Conservation (phyloP, 768 basidiomycete species). For the Mycena rebaudengoi region DNA sequence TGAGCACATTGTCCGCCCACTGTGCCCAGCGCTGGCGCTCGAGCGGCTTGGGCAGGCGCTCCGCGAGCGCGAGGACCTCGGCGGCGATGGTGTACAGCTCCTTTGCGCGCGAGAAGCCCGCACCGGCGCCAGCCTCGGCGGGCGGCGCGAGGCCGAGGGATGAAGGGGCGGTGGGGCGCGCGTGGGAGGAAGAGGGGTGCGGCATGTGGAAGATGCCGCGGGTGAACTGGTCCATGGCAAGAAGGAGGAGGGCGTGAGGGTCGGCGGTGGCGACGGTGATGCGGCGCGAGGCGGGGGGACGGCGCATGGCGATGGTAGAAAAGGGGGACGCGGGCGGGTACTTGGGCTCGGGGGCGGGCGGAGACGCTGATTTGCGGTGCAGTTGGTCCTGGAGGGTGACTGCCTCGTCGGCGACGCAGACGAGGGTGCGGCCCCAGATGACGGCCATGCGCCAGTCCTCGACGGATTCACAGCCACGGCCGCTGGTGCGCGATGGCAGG, state of each 20-base stretch:
- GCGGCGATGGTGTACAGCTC: conserved; percentile 71
- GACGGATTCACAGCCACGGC: conserved; percentile 37
- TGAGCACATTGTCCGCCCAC: conserved; percentile 69
- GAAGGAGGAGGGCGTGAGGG: conserved; percentile 61
- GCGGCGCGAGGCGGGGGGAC: conserved; percentile 59
- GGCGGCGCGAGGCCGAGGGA: too few species aligned
- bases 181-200: too few species aligned
- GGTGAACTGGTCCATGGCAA: conserved; percentile 76
- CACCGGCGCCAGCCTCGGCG: conserved; percentile 18
- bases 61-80: conserved; percentile 67
- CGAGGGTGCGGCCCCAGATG: conserved; percentile 71
- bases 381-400: conserved; percentile 34
- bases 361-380: neutral
- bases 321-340: conserved; percentile 58
- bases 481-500: conserved; percentile 55
- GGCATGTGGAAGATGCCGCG: conserved; percentile 80
- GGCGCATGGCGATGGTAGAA: conserved; percentile 53
- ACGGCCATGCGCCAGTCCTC: conserved; percentile 78
- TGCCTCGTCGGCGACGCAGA: conserved; percentile 65
- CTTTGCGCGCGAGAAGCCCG: conserved; percentile 60
- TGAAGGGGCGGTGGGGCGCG: too few species aligned
- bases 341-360: conserved; percentile 43
- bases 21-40: conserved; percentile 65
- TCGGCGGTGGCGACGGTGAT: conserved; percentile 52
- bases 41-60: conserved; percentile 54